phyloP scores from a whole-genome alignment of 1,139 yeast genomes.

The Torulaspora pretoriensis region DNA sequence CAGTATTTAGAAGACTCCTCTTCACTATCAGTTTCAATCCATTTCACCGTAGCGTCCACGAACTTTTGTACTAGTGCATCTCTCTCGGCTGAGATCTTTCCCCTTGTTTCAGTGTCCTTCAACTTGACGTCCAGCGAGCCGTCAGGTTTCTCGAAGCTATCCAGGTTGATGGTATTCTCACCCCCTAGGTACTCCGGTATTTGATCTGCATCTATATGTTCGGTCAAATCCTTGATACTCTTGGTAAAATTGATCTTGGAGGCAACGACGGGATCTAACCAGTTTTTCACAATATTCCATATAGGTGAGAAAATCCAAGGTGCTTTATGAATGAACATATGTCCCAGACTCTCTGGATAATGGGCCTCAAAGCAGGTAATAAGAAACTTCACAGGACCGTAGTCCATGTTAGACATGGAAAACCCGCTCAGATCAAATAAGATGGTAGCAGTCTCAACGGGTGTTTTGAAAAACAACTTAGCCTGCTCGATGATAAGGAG shows the following conservation, averaged over 20 bases:
- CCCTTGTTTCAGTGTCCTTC: slow-evolving; percentile 43
- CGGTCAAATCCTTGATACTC: slow-evolving; percentile 51
- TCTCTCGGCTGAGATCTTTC: slow-evolving; percentile 46
- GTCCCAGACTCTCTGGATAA: slow-evolving; percentile 81
- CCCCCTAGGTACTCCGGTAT: slow-evolving; percentile 71
- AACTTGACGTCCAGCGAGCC: slow-evolving; percentile 52
- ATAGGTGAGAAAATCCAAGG: slow-evolving; percentile 88
- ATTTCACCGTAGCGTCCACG: slow-evolving; percentile 55
- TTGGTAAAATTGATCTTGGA: slow-evolving; percentile 74
- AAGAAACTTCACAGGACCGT: slow-evolving; percentile 73
- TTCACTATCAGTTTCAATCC: slow-evolving; percentile 56
- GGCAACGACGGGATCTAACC: slow-evolving; percentile 89
- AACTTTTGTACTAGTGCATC: slow-evolving; percentile 45
- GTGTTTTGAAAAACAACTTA: slow-evolving; percentile 58
- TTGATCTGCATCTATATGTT: slow-evolving; percentile 49
- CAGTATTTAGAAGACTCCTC: slow-evolving; percentile 44
- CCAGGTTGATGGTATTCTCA: slow-evolving; percentile 45
- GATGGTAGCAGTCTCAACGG: slow-evolving; percentile 66
- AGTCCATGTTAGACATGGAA: slow-evolving; percentile 77
- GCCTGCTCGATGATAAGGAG: slow-evolving; percentile 65
- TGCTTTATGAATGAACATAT: slow-evolving; percentile 73
- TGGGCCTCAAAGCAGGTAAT: slow-evolving; percentile 78
- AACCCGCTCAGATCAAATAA: slow-evolving; percentile 75
- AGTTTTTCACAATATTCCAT: slow-evolving; percentile 78
- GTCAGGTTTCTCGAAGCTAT: slow-evolving; percentile 30